Percentiles rank a stretch among this genome's conserved stretches.
phyloP scores from a whole-genome alignment of 2,329 filamentous ascomycete species.

The Fusarium albosuccineum region DNA sequence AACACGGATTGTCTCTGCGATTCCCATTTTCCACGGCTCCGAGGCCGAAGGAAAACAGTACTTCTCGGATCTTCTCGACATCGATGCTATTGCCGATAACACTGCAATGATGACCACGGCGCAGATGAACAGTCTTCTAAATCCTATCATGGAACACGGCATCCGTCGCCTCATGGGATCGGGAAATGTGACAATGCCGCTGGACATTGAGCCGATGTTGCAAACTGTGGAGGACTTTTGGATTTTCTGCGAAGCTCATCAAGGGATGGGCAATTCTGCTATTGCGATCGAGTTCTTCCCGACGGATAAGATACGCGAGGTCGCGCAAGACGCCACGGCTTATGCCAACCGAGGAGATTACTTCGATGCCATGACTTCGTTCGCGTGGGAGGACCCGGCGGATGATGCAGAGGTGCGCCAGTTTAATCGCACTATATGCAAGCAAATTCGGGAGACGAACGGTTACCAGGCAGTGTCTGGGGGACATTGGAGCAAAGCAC shows the following conservation, averaged over 20 bases:
- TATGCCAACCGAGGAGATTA: conserved; percentile 60
- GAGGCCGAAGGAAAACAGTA: conserved; percentile 32
- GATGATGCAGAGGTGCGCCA: conserved; percentile 54
- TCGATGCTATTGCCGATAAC: conserved; percentile 19
- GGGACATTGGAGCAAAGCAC: conserved; percentile 37
- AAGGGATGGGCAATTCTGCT: conserved; percentile 41
- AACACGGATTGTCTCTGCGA: conserved; percentile 32
- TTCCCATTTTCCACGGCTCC: conserved; percentile 40
- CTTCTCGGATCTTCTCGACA: conserved; percentile 36
- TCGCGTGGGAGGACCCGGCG: conserved; percentile 56
- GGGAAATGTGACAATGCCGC: conserved; percentile 50
- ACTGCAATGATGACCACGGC: conserved; percentile 39
- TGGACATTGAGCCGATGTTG: conserved; percentile 47
- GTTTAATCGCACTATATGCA: conserved; percentile 54
- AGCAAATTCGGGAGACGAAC: conserved; percentile 40
- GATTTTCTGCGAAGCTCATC: conserved; percentile 34
- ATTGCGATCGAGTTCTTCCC: conserved; percentile 58
- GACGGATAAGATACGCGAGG: conserved; percentile 53
- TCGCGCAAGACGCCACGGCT: conserved; percentile 54
- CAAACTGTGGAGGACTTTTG: conserved; percentile 48
- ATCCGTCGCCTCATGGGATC: conserved; percentile 44
- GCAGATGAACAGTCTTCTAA: conserved; percentile 42
- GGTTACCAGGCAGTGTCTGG: conserved; percentile 38
- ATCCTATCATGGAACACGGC: conserved; percentile 43
- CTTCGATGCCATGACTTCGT: conserved; percentile 57